phyloP scores from a whole-genome alignment of 2,329 filamentous ascomycete genomes.

The Coniochaeta prunicola region DNA sequence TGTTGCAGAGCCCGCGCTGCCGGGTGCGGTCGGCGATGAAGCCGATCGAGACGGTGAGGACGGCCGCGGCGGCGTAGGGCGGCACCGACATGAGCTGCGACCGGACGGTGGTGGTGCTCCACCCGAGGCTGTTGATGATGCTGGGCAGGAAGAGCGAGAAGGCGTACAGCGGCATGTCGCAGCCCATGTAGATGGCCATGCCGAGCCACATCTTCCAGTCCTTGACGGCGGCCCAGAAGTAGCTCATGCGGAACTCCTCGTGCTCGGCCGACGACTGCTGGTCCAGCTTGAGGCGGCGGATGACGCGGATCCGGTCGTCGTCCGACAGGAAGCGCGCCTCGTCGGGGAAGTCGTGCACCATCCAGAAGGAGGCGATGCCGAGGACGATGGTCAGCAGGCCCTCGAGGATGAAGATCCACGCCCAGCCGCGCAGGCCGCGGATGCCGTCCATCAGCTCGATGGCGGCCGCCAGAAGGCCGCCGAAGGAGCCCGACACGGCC shows the following conservation, averaged over 20 bases:
- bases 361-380: conserved; percentile 59
- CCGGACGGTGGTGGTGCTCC: conserved; percentile 38
- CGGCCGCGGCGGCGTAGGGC: conserved; percentile 64
- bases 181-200: conserved; percentile 41
- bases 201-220: conserved; percentile 68
- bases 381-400: conserved; percentile 61
- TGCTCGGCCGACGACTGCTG: conserved; percentile 60
- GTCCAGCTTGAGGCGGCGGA: conserved; percentile 60
- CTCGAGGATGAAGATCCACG: conserved; percentile 60
- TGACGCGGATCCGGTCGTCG: conserved; percentile 59
- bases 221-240: conserved; percentile 61
- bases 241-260: conserved; percentile 63
- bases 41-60: conserved; percentile 63
- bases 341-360: conserved; percentile 74
- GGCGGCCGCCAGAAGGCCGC: conserved; percentile 61
- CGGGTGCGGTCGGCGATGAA: conserved; percentile 70
- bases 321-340: conserved; percentile 61
- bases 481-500: conserved; percentile 67
- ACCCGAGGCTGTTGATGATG: conserved; percentile 39
- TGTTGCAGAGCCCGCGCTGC: conserved; percentile 74
- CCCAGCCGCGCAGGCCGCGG: conserved; percentile 45
- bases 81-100: conserved; percentile 70
- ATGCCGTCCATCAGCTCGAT: conserved; percentile 60
- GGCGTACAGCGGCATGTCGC: conserved; percentile 41
- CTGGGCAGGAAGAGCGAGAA: conserved; percentile 50